phyloP scores from a whole-genome alignment of 768 basidiomycete species.

The Pleurotus tuber-regium region DNA sequence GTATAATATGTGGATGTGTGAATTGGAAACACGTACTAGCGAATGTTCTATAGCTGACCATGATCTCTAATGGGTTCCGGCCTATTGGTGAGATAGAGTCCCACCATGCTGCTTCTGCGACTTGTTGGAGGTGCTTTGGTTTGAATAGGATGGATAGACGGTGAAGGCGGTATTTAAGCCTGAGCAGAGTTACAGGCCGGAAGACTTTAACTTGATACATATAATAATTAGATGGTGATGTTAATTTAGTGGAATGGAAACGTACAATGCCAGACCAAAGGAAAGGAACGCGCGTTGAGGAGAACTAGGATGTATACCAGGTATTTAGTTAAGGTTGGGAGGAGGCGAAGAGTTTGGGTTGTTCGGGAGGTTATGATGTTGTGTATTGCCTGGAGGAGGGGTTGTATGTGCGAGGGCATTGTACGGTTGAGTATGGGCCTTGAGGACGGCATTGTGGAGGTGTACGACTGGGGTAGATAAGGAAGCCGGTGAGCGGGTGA shows the following conservation, averaged over 20 bases:
- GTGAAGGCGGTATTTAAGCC: slow-evolving; percentile 30
- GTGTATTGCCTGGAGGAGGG: no score
- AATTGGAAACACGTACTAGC: slow-evolving; percentile 45
- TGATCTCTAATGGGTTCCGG: slow-evolving; percentile 48
- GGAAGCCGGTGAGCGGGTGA: no score
- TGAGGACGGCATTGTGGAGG: no score
- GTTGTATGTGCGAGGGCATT: no score
- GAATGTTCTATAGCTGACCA: slow-evolving; percentile 41
- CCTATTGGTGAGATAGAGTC: slow-evolving; percentile 54
- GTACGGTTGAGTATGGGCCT: no score
- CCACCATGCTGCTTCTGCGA: slow-evolving; percentile 40
- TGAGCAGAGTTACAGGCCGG: slow-evolving; percentile 38
- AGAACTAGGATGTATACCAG: slow-evolving; percentile 47
- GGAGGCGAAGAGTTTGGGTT: no score
- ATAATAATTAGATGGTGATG: no score
- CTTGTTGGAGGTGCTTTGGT: slow-evolving; percentile 27
- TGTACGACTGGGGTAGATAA: no score
- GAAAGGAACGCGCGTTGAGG: slow-evolving; percentile 60
- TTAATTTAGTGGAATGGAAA: slow-evolving; percentile 17
- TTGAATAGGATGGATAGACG: slow-evolving; percentile 35
- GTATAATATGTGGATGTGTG: background rate
- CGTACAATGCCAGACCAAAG: slow-evolving; percentile 69
- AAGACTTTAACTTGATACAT: slow-evolving; percentile 48
- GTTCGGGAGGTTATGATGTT: no score
- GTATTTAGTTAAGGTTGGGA: slow-evolving; percentile 31